Conservation (phyloP, 2,329 filamentous ascomycete species). For the Nothophaeocryptopus gaeumannii region DNA sequence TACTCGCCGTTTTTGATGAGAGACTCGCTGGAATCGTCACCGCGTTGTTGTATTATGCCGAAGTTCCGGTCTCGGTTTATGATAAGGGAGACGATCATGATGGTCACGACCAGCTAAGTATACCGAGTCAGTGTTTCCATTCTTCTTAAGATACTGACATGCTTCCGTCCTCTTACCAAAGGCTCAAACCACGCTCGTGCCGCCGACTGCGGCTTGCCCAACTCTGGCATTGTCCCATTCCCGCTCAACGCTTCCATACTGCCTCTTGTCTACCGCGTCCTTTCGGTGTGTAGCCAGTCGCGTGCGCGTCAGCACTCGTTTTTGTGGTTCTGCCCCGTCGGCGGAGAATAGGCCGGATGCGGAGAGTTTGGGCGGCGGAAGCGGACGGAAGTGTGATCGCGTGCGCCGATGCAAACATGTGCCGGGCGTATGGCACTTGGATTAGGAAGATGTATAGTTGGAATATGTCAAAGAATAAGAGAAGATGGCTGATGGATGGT, state of each 20-base stretch:
- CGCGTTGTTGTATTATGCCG: constrained; percentile 25
- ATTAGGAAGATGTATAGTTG: too few species aligned
- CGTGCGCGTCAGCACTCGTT: too few species aligned
- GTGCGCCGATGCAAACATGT: too few species aligned
- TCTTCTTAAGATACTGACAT: not conserved
- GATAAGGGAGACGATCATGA: constrained; percentile 43
- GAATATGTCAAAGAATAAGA: too few species aligned
- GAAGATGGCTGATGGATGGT: too few species aligned
- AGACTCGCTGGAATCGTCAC: constrained; percentile 18
- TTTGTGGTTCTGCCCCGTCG: too few species aligned
- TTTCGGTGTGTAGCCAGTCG: too few species aligned
- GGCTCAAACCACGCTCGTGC: constrained; percentile 29
- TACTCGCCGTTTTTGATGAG: constrained; percentile 22
- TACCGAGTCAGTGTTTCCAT: constrained; percentile 5
- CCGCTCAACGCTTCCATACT: not conserved
- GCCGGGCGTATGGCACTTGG: too few species aligned
- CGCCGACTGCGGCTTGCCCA: constrained; percentile 28
- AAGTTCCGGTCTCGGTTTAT: constrained; percentile 41
- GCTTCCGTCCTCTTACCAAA: constrained; percentile 21
- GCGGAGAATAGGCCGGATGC: too few species aligned
- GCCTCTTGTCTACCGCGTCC: too few species aligned
- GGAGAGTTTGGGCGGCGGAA: too few species aligned
- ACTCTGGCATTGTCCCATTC: constrained; percentile 16
- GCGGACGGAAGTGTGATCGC: too few species aligned
- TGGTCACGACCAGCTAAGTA: constrained; percentile 41